Evolutionary conservation across 75 land plant genomes (phyloP).

Genomic region (Picea glauca): DNA sequence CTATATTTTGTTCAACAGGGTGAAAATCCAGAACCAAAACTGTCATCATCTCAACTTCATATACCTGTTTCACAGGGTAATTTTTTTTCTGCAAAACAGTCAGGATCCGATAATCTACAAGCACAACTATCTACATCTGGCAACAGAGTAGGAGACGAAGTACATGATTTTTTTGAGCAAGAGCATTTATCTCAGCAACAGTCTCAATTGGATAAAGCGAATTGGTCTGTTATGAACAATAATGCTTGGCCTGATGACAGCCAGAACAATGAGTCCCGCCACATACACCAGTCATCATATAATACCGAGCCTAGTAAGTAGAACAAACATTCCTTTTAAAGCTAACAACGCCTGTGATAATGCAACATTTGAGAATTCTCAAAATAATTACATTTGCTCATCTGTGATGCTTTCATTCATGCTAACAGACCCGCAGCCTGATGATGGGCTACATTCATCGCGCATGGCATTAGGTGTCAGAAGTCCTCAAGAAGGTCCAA

Average conservation of each 20-base stretch:
- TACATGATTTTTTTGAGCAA: slow-evolving; percentile 10
- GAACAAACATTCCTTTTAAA: neutral
- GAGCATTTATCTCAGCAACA: slow-evolving; percentile 6
- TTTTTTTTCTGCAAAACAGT: slow-evolving; percentile 8
- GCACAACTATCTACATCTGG: slow-evolving; percentile 11
- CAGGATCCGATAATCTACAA: neutral
- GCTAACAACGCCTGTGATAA: neutral
- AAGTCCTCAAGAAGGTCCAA: neutral
- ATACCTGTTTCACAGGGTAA: slow-evolving; percentile 6
- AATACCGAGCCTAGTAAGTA: neutral
- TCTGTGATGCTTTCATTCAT: neutral
- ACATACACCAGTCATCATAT: neutral
- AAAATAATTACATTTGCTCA: neutral
- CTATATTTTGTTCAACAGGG: neutral
- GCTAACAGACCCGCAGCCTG: neutral
- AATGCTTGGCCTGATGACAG: neutral
- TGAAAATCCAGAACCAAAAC: neutral
- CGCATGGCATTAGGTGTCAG: neutral
- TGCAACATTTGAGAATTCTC: neutral
- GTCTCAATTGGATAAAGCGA: neutral
- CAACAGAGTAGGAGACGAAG: slow-evolving; percentile 5
- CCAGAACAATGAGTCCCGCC: neutral
- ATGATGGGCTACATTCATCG: neutral
- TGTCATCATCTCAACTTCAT: slow-evolving; percentile 5
- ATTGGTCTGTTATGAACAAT: slow-evolving; percentile 4